phyloP scores from a whole-genome alignment of 2,329 filamentous ascomycete genomes.

The Chrysoporthe austroafricana region DNA sequence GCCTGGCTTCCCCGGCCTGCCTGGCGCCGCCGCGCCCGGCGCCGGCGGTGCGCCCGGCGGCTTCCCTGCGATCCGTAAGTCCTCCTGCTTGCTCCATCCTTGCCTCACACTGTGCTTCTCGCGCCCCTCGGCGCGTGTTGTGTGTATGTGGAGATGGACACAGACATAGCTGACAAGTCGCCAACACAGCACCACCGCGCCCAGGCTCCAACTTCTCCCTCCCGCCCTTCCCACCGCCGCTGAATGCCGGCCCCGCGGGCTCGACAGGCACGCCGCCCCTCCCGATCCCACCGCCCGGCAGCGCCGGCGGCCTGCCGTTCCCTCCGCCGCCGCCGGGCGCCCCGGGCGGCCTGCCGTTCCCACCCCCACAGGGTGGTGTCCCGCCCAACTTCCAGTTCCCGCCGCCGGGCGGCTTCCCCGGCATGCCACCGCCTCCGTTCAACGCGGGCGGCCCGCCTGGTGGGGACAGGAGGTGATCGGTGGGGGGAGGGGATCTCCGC shows the following conservation, averaged over 20 bases:
- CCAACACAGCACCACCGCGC: constrained; percentile 15
- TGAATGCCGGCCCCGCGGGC: constrained; percentile 19
- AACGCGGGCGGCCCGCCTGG: constrained; percentile 44
- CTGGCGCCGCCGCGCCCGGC: constrained; percentile 12
- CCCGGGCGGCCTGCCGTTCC: constrained; percentile 35
- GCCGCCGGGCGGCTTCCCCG: constrained; percentile 39
- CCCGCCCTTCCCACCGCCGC: constrained; percentile 38
- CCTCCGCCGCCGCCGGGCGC: constrained; percentile 48
- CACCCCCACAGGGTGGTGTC: constrained; percentile 34
- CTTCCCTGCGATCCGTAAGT: constrained; percentile 24
- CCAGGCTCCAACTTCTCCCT: constrained; percentile 39
- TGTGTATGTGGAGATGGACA: neutral
- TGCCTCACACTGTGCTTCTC: constrained; percentile 4
- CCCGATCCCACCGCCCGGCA: constrained; percentile 45
- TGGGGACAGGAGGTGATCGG: constrained; percentile 43
- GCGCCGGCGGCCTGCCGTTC: constrained; percentile 49
- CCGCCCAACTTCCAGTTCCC: constrained; percentile 58
- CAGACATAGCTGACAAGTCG: neutral
- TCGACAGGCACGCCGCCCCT: constrained; percentile 33
- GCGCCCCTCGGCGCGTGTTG: neutral
- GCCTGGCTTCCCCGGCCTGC: constrained; percentile 32
- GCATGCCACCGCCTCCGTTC: constrained; percentile 48
- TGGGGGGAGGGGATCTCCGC: neutral
- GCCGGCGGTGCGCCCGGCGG: constrained; percentile 11
- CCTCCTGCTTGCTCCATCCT: constrained; percentile 28